phyloP scores from a whole-genome alignment of 768 basidiomycete genomes.

The Amanita phalloides region DNA sequence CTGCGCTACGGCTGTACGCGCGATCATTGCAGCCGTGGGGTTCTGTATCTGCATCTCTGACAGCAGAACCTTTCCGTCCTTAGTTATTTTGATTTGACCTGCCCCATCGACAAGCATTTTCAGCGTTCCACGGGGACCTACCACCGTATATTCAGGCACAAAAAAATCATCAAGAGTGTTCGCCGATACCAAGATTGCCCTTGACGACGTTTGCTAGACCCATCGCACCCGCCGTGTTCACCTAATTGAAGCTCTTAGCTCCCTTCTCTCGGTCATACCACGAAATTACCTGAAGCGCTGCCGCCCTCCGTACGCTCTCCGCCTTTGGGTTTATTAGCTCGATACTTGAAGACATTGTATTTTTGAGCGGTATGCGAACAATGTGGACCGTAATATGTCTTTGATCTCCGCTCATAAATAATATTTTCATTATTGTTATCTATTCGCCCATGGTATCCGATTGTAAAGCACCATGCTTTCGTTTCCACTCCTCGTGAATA shows the following conservation, averaged over 20 bases:
- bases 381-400: neutral
- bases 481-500: slow-evolving; percentile 35
- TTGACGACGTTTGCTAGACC: slow-evolving; percentile 96
- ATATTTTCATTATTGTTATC: neutral
- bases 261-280: neutral
- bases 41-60: slow-evolving; percentile 99
- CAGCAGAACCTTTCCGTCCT: slow-evolving; percentile 96
- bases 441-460: neutral
- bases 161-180: slow-evolving; percentile 8
- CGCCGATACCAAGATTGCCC: slow-evolving; percentile 77
- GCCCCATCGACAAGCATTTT: slow-evolving; percentile 99
- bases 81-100: slow-evolving; percentile 99
- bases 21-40: slow-evolving; percentile 98
- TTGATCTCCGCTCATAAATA: slow-evolving; percentile 6
- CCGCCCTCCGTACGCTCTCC: slow-evolving; percentile 83
- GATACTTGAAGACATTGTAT: slow-evolving; percentile 61
- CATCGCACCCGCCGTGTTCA: slow-evolving; percentile 90
- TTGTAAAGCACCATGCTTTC: slow-evolving; percentile 13
- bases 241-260: slow-evolving; percentile 30
- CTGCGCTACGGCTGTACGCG: slow-evolving; percentile 95
- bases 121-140: slow-evolving; percentile 92
- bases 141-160: neutral
- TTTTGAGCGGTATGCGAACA: neutral
- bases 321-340: slow-evolving; percentile 97
- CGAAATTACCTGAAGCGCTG: slow-evolving; percentile 70